Percentiles rank a stretch among this genome's conserved stretches.
Conservation (phyloP, 2,329 filamentous ascomycete genomes). For the Pleomassaria siparia region DNA sequence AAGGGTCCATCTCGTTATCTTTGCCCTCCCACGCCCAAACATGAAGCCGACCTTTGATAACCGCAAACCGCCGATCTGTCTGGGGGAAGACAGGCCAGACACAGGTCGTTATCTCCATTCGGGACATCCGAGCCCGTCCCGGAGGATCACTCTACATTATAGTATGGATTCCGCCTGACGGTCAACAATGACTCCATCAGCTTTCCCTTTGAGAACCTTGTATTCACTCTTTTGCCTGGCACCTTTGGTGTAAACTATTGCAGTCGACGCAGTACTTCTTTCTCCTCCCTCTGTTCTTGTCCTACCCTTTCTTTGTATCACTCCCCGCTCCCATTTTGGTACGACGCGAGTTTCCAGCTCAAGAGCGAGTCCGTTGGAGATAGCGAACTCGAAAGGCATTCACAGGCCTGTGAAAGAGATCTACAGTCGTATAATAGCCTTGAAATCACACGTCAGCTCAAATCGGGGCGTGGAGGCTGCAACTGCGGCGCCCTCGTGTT, state of each 20-base stretch:
- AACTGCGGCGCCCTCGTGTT: slow-evolving; percentile 31
- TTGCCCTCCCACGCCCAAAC: neutral
- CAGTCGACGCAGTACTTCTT: no score
- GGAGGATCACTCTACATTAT: slow-evolving; percentile 20
- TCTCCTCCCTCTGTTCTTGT: slow-evolving; percentile 2
- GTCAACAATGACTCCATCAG: no score
- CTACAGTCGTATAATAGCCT: neutral
- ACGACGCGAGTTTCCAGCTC: no score
- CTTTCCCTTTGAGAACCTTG: no score
- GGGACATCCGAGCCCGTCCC: slow-evolving; percentile 28
- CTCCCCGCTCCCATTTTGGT: no score
- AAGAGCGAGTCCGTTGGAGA: neutral
- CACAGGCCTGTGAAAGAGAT: neutral
- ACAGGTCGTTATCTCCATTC: neutral
- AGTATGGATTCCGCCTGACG: slow-evolving; percentile 7
- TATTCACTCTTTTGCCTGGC: no score
- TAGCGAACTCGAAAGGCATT: neutral
- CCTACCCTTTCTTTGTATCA: neutral
- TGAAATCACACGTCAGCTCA: slow-evolving; percentile 12
- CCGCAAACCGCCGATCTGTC: no score
- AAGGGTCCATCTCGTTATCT: slow-evolving; percentile 8
- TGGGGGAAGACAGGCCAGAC: slow-evolving; percentile 13
- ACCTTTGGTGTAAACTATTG: no score
- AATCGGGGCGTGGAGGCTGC: slow-evolving; percentile 9
- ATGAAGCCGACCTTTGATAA: slow-evolving; percentile 14